Evolutionary conservation across 192 early-diverging fungal species (phyloP).

Genomic region (Neocallimastix lanati): DNA sequence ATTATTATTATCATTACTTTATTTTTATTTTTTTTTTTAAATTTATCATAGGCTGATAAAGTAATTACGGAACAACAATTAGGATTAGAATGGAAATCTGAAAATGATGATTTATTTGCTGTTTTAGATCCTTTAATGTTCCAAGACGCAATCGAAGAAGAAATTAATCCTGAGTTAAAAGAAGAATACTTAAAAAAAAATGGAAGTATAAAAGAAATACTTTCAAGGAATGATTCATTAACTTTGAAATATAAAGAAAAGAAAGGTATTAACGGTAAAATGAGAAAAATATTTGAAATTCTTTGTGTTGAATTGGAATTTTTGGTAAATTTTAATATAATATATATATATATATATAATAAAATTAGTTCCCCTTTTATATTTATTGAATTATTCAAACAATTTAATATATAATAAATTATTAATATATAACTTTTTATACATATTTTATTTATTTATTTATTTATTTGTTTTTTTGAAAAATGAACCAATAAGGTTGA

Average conservation of each 20-base stretch:
- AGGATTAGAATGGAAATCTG: constrained; percentile 23
- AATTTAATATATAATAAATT: no score
- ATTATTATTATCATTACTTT: no score
- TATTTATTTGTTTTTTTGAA: no score
- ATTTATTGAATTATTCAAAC: no score
- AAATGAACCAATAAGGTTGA: constrained; percentile 10
- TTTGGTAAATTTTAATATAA: no score
- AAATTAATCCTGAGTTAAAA: background rate
- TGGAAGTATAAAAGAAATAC: background rate
- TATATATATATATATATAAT: no score
- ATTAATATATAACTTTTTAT: no score
- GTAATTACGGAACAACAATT: constrained; percentile 40
- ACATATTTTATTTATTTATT: no score
- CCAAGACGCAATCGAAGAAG: background rate
- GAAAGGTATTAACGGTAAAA: background rate
- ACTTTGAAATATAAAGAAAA: background rate
- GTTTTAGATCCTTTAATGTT: constrained; percentile 11
- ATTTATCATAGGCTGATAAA: constrained; percentile 13
- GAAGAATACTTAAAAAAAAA: background rate
- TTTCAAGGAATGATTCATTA: background rate
- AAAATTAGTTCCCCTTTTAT: no score
- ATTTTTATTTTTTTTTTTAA: no score
- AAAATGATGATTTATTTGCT: constrained; percentile 19
- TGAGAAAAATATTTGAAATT: background rate
- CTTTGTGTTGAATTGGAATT: background rate